A percentile compares a stretch with the other conserved stretches of the same genome.
Conservation (phyloP, 768 basidiomycete genomes). For the Daedaleopsis sinensis region DNA sequence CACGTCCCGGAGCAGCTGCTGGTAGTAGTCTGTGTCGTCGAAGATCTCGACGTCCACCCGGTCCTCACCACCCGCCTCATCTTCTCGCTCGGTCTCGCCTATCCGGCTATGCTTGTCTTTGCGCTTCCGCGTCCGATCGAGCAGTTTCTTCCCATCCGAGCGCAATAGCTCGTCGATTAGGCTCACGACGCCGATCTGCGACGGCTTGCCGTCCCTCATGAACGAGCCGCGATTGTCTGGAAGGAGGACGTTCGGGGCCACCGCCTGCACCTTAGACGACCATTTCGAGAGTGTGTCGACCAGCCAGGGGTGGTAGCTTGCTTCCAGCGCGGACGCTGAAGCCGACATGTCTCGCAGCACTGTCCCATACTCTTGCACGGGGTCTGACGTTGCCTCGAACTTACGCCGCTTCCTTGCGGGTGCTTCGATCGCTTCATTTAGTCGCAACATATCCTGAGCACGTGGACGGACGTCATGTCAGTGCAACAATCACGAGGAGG, state of each 20-base stretch:
- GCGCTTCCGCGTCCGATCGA: conserved; percentile 64
- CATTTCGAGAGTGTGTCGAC: conserved; percentile 87
- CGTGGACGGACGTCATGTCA: background rate
- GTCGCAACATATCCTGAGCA: conserved; percentile 27
- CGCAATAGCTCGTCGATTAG: conserved; percentile 75
- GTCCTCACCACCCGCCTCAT: conserved; percentile 38
- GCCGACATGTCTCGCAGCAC: conserved; percentile 32
- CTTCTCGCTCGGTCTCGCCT: conserved; percentile 34
- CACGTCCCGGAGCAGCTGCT: conserved; percentile 87
- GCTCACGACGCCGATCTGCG: conserved; percentile 55
- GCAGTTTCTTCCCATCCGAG: conserved; percentile 54
- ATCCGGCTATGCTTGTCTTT: conserved; percentile 52
- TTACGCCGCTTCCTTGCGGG: conserved; percentile 64
- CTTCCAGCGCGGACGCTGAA: conserved; percentile 27
- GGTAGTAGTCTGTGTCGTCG: conserved; percentile 94
- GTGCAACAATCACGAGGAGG: background rate
- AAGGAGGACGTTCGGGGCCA: conserved; percentile 75
- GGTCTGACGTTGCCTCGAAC: conserved; percentile 39
- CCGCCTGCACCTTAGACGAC: conserved; percentile 95
- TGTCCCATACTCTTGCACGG: conserved; percentile 32
- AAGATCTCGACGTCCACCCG: conserved; percentile 56
- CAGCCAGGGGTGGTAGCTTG: conserved; percentile 68
- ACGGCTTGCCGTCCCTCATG: conserved; percentile 35
- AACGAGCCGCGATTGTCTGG: conserved; percentile 75
- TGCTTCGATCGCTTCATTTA: conserved; percentile 48